A percentile compares a stretch with the other conserved stretches of the same genome.
Evolutionary conservation across 257 asterid genomes (phyloP).

Genomic region (Capsicum rhomboideum): DNA sequence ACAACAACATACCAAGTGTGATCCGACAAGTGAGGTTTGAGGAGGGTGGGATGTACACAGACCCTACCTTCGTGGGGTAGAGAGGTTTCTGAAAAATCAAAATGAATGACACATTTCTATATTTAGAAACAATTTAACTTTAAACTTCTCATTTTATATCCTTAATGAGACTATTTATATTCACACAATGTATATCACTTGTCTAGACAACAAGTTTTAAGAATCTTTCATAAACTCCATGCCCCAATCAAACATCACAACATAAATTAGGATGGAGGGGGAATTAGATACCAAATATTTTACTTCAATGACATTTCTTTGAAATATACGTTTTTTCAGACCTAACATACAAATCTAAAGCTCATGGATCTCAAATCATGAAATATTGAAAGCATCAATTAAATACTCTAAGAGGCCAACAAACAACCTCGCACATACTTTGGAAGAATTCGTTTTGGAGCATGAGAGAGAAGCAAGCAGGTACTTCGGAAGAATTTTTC

Average conservation of each 20-base stretch:
- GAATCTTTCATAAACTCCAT: neutral
- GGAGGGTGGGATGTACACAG: no score
- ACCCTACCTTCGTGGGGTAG: no score
- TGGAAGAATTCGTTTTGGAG: neutral
- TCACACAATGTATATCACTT: no score
- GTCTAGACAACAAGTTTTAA: no score
- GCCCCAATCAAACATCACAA: neutral
- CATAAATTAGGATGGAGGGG: neutral
- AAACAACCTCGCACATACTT: neutral
- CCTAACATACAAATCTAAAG: neutral
- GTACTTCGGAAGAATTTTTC: neutral
- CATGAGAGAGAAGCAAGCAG: neutral
- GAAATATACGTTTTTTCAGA: neutral
- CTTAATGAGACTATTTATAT: no score
- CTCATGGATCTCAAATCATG: neutral
- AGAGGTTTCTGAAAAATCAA: no score
- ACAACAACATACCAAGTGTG: no score
- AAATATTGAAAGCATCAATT: neutral
- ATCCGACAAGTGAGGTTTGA: no score
- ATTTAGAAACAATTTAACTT: no score
- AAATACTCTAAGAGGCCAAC: neutral
- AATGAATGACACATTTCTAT: no score
- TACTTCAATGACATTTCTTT: neutral
- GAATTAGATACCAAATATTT: neutral
- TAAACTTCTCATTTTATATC: no score